Base-by-base conservation (phyloP, 2,329 filamentous ascomycete species). In the Lasiodiplodia hormozganensis region DNA sequence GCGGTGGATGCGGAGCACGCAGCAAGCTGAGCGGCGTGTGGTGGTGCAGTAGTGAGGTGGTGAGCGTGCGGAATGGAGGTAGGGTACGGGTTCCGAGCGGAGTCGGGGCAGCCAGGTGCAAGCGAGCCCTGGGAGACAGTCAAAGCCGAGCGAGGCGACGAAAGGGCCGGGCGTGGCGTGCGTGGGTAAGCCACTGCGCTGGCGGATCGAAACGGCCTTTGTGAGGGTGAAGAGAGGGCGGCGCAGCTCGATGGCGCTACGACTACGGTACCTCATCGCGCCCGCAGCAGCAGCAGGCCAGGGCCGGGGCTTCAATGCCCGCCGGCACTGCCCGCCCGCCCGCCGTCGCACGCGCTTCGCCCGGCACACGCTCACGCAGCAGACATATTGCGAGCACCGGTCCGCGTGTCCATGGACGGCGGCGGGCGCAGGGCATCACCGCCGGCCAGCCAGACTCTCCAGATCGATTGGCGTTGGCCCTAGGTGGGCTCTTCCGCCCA, bases 51-150 rank as follows among this genome's bases (percentile, higher is more conserved):
- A 21, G 56, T 62, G 54, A 34, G 25, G 65, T 67, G 65, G 54
- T 57, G 54, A 34, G 66, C 56, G 57, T 68, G 57, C 38, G 57
- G 57, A 53, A 68, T 53, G 65, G 47, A 62, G 65, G 56, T 49
- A 57, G 58, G 40, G 38, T 51, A 57, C 43, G 54, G 54, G 54
- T 64, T 16, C 28, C 14, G 43, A 52, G 60, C 60, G 47, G 47
- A 52, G 60, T 64, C 60, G 60, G 60, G 40, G 58, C 60, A 52
- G 60, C 43, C 60, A 64, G 60, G 60, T 64, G 60, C 60, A 64
- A 52, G 40, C 58, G 58, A 62, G 57, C 56, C 56, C 54, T 43
- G 56, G 56, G 43, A 34, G 58, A 25, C 40, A 31, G 60, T 38
- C 43, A 52, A 51, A 64, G 60, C 60, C 43, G 47, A 64, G 60